These are phyloP conservation scores for Boechera retrofracta DNA, from an alignment of 345 rosid species.

Conservation along the genomic window DNA sequence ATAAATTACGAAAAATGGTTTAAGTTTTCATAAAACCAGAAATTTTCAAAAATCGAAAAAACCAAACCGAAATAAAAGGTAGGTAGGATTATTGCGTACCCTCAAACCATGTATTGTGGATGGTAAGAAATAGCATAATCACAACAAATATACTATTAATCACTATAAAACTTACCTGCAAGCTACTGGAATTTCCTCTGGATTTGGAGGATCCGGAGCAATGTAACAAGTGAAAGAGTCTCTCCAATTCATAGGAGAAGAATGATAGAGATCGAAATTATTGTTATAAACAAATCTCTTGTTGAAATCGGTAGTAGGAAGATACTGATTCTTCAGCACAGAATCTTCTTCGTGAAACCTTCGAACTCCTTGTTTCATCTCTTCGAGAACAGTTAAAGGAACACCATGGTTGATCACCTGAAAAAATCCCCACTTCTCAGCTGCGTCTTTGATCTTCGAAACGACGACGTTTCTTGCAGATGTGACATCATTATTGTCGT, in stretches of 20 bases:
- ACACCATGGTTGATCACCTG: slow-evolving; percentile 61
- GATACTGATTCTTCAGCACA: background rate
- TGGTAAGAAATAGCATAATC: background rate
- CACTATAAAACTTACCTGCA: slow-evolving; percentile 44
- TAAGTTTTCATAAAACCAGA: too few species aligned
- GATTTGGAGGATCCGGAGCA: slow-evolving; percentile 50
- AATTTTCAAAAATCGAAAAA: too few species aligned
- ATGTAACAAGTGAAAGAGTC: slow-evolving; percentile 39
- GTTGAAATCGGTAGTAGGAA: background rate
- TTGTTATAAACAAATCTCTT: slow-evolving; percentile 29
- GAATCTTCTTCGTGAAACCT: slow-evolving; percentile 37
- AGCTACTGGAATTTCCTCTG: slow-evolving; percentile 47
- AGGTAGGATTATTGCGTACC: too few species aligned
- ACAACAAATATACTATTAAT: background rate
- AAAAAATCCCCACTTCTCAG: slow-evolving; percentile 49
- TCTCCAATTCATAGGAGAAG: slow-evolving; percentile 49
- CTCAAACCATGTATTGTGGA: too few species aligned
- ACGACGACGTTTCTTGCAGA: slow-evolving; percentile 21
- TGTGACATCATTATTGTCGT: background rate
- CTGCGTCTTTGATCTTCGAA: slow-evolving; percentile 41
- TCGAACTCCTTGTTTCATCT: slow-evolving; percentile 35
- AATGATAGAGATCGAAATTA: slow-evolving; percentile 44
- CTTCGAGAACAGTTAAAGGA: slow-evolving; percentile 42
- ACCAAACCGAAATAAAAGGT: too few species aligned
- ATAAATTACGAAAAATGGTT: too few species aligned